Percentiles rank a stretch among this genome's conserved stretches.
Evolutionary conservation across 257 asterid species (phyloP).

Genomic region (Rhazya stricta): DNA sequence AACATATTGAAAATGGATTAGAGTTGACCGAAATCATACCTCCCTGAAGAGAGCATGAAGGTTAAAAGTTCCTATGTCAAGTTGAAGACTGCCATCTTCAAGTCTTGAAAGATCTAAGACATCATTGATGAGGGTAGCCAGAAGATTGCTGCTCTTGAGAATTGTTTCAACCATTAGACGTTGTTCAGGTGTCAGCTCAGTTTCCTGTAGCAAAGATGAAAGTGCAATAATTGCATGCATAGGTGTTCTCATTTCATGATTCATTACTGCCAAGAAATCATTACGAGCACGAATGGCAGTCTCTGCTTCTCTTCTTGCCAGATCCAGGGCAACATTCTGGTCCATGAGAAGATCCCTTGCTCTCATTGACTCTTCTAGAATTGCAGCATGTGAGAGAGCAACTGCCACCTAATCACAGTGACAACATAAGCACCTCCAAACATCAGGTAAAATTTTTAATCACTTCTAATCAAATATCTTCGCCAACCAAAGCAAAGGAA

Average conservation of each 20-base stretch:
- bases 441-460: constrained; percentile 1
- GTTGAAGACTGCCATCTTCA: constrained; percentile 95
- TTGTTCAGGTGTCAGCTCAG: constrained; percentile 86
- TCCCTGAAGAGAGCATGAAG: constrained; percentile 82
- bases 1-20: constrained; percentile 5
- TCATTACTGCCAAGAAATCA: constrained; percentile 95
- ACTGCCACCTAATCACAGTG: constrained; percentile 72
- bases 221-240: constrained; percentile 96
- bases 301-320: constrained; percentile 94
- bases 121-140: constrained; percentile 92
- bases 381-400: constrained; percentile 99
- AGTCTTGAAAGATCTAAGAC: constrained; percentile 98
- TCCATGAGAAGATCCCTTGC: constrained; percentile 95
- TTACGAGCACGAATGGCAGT: constrained; percentile 89
- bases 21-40: constrained; percentile 29
- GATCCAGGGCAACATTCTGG: constrained; percentile 90
- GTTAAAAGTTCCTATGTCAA: constrained; percentile 64
- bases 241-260: constrained; percentile 99
- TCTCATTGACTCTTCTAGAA: constrained; percentile 96
- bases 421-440: constrained; percentile 14
- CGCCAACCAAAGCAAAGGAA: neutral
- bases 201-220: constrained; percentile 83
- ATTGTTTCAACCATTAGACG: constrained; percentile 97
- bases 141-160: constrained; percentile 90
- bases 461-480: neutral